Evolutionary conservation across 1,284 basidiomycete species (phyloP).

Genomic region (Moesziomyces sp.): DNA sequence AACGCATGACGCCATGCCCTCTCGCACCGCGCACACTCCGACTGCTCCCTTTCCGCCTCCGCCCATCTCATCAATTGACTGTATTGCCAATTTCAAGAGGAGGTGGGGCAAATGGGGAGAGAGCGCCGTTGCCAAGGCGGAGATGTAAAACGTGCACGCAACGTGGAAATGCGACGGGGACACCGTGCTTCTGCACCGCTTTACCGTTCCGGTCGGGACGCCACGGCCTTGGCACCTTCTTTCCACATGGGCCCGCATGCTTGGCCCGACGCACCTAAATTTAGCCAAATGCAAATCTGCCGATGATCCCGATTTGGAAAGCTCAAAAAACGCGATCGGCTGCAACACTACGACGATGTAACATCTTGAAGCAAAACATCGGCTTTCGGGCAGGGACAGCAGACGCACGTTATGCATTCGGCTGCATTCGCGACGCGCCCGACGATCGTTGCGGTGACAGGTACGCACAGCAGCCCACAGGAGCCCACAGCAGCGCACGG

Average conservation of each 20-base stretch:
- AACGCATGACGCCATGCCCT: neutral
- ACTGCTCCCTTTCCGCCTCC: neutral
- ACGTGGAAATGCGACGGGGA: too few relatives aligned
- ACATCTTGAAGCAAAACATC: neutral
- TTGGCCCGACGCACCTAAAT: constrained; percentile 1
- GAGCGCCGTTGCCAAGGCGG: neutral
- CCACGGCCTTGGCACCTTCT: neutral
- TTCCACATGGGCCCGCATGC: constrained; percentile 5
- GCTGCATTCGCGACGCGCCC: constrained; percentile 34
- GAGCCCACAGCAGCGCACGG: too few relatives aligned
- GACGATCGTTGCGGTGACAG: constrained; percentile 22
- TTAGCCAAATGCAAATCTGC: neutral
- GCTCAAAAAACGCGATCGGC: neutral
- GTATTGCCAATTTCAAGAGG: too few relatives aligned
- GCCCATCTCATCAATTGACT: neutral
- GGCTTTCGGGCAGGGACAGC: neutral
- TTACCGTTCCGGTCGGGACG: too few relatives aligned
- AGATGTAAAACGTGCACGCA: neutral
- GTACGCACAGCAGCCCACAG: too few relatives aligned
- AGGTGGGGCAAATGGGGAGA: neutral
- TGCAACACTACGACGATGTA: neutral
- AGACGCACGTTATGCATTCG: constrained; percentile 13
- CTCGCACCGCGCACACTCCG: too few relatives aligned
- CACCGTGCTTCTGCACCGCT: too few relatives aligned
- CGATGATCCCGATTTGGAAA: too few relatives aligned